Evolutionary conservation across 257 asterid species (phyloP).

Genomic region (Nicotiana attenuata): DNA sequence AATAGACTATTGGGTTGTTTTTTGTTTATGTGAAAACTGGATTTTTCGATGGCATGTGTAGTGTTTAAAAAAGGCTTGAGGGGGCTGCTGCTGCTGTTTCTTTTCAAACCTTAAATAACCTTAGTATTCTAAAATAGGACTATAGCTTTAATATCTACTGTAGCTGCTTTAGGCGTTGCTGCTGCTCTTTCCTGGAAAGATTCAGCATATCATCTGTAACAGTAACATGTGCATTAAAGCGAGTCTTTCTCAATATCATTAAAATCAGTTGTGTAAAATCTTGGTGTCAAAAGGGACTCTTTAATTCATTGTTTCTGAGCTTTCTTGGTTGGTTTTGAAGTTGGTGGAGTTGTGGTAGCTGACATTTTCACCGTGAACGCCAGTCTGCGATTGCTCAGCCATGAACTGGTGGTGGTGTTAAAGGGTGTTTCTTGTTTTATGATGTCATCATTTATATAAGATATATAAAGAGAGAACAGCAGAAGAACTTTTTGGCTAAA

Average conservation of each 20-base stretch:
- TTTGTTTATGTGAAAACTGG: too few species aligned
- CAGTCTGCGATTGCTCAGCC: constrained; percentile 16
- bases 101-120: too few species aligned
- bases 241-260: constrained; percentile 29
- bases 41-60: too few species aligned
- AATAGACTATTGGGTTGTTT: too few species aligned
- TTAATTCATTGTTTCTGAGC: constrained; percentile 48
- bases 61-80: too few species aligned
- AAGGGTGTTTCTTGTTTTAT: constrained; percentile 9
- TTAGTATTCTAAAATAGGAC: too few species aligned
- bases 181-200: too few species aligned
- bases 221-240: too few species aligned
- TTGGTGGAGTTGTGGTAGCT: constrained; percentile 35
- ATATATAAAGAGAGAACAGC: not conserved
- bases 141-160: too few species aligned
- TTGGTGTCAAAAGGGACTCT: constrained; percentile 64
- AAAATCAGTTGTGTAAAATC: constrained; percentile 90
- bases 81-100: too few species aligned
- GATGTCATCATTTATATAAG: not conserved
- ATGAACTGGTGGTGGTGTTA: constrained; percentile 24
- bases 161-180: too few species aligned
- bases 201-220: too few species aligned
- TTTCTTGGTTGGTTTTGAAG: constrained; percentile 37
- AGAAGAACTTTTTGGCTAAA: not conserved
- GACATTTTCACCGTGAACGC: constrained; percentile 51